phyloP scores from a whole-genome alignment of 805 yeast genomes.

The Ogataea wickerhamii region DNA sequence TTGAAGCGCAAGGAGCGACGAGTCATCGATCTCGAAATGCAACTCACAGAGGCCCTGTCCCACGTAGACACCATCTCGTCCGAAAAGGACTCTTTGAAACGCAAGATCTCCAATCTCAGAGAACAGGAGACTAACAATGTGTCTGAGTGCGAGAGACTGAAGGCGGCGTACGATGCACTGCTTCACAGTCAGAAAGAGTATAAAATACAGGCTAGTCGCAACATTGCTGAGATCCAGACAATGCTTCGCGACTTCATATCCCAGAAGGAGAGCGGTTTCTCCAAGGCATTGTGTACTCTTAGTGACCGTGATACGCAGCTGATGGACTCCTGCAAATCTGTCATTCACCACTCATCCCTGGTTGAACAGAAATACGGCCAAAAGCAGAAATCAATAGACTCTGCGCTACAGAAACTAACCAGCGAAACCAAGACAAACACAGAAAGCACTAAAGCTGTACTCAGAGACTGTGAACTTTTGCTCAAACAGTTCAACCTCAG shows the following conservation, averaged over 20 bases:
- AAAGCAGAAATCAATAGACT: background rate
- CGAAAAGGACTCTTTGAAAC: conserved; percentile 47
- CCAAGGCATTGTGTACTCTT: conserved; percentile 20
- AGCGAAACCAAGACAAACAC: background rate
- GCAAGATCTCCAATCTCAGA: conserved; percentile 46
- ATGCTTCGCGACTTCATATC: conserved; percentile 37
- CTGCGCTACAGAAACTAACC: background rate
- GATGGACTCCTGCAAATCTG: conserved; percentile 45
- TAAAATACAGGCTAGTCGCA: conserved; percentile 44
- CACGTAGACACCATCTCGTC: conserved; percentile 46
- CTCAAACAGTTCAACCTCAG: background rate
- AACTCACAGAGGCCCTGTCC: conserved; percentile 45
- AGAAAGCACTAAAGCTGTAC: background rate
- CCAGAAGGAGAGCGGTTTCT: conserved; percentile 26
- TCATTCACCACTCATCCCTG: conserved; percentile 43
- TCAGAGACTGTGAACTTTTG: background rate
- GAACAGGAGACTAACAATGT: conserved; percentile 41
- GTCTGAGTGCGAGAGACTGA: conserved; percentile 53
- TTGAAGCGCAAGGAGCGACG: conserved; percentile 69
- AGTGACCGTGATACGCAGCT: conserved; percentile 47
- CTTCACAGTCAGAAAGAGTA: conserved; percentile 48
- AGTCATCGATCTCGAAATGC: conserved; percentile 60
- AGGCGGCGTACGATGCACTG: conserved; percentile 56
- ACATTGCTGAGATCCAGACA: conserved; percentile 37
- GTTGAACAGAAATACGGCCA: conserved; percentile 33